These are phyloP conservation scores for Dryadomyces quercivorus DNA, from an alignment of 2,329 filamentous ascomycete species.

Conservation along the genomic window DNA sequence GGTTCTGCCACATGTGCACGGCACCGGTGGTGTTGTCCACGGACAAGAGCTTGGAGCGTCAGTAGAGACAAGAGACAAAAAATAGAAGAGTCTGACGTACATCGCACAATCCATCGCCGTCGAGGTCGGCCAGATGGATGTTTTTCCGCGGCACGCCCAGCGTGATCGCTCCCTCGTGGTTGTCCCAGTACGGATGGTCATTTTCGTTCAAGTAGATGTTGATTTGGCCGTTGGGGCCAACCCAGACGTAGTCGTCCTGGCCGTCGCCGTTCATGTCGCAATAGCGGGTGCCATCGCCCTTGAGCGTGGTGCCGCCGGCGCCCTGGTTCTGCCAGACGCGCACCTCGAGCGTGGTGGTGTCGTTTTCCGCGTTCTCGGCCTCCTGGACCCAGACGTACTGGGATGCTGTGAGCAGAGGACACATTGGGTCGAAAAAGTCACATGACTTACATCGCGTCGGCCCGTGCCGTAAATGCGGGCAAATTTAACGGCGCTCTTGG, in stretches of 20 bases:
- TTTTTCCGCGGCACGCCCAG: not conserved
- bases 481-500: not conserved
- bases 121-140: conserved; percentile 18
- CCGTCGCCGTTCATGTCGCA: conserved; percentile 19
- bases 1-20: not conserved
- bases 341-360: not conserved
- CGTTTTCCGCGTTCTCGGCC: not conserved
- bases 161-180: conserved; percentile 6
- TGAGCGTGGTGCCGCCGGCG: not conserved
- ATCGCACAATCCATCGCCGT: conserved; percentile 24
- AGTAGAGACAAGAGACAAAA: too few species aligned
- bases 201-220: conserved; percentile 8
- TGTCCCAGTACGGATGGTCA: not conserved
- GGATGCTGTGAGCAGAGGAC: not conserved
- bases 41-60: too few species aligned
- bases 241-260: conserved; percentile 16
- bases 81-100: conserved; percentile 13
- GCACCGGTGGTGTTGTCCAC: not conserved
- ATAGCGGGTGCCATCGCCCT: conserved; percentile 16
- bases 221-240: conserved; percentile 9
- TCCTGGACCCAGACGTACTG: not conserved
- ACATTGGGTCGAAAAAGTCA: not conserved
- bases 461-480: not conserved
- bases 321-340: not conserved
- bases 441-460: not conserved